These are phyloP conservation scores for Tetraselmis chui DNA, from an alignment of 139 green algal species.

Conservation along the genomic window DNA sequence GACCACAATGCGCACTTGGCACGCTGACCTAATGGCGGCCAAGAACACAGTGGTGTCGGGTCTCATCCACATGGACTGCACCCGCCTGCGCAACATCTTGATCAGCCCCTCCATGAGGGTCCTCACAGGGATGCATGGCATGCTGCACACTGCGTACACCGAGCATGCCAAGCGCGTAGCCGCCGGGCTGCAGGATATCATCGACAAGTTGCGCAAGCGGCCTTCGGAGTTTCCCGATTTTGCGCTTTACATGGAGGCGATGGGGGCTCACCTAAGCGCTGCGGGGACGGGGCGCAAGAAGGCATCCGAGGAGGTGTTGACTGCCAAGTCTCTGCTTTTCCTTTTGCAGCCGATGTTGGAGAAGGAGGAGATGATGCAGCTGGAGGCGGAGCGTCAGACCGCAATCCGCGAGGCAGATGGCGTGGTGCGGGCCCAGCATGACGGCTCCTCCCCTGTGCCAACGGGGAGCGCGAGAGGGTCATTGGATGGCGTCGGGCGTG, in stretches of 20 bases:
- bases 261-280: neutral
- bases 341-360: neutral
- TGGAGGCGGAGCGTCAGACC: neutral
- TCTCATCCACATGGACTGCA: neutral
- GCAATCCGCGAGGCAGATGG: neutral
- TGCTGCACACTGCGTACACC: neutral
- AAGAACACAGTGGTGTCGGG: neutral
- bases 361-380: neutral
- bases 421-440: too few relatives aligned
- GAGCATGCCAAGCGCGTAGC: neutral
- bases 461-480: neutral
- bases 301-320: neutral
- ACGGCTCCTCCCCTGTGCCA: too few relatives aligned
- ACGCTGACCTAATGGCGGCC: neutral
- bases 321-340: neutral
- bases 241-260: neutral
- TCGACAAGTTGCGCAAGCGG: neutral
- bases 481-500: neutral
- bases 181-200: neutral
- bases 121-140: neutral
- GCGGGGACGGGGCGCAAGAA: neutral
- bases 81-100: neutral
- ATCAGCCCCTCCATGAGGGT: neutral
- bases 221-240: neutral
- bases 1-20: neutral